These are phyloP conservation scores for Borealophlyctis nickersoniae DNA, from an alignment of 192 early-diverging fungal genomes.

Conservation along the genomic window DNA sequence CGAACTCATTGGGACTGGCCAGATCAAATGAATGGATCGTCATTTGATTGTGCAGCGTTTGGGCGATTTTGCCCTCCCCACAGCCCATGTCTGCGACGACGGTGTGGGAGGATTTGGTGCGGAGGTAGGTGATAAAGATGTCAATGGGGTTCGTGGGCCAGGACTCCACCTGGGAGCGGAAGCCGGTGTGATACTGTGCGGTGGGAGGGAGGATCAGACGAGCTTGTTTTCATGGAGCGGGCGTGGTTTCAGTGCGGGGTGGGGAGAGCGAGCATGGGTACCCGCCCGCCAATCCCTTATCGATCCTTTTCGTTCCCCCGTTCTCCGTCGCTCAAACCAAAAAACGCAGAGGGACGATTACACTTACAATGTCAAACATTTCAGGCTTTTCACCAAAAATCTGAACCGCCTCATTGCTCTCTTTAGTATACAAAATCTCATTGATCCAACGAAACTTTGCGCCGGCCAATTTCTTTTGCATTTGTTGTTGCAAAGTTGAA, in stretches of 20 bases:
- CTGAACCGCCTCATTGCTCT: slow-evolving; percentile 66
- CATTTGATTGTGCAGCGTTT: slow-evolving; percentile 52
- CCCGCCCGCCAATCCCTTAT: not conserved
- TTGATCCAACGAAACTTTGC: slow-evolving; percentile 77
- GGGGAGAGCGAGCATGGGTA: not conserved
- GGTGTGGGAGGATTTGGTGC: slow-evolving; percentile 42
- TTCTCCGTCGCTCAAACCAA: not conserved
- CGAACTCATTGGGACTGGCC: slow-evolving; percentile 69
- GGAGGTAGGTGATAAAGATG: slow-evolving; percentile 69
- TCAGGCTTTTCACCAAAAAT: slow-evolving; percentile 81
- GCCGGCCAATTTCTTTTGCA: slow-evolving; percentile 67
- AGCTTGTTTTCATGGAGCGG: too few species aligned
- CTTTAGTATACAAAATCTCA: slow-evolving; percentile 90
- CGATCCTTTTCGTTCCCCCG: not conserved
- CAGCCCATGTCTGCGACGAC: slow-evolving; percentile 93
- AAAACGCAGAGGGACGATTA: not conserved
- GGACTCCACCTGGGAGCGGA: slow-evolving; percentile 80
- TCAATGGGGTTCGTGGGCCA: slow-evolving; percentile 97
- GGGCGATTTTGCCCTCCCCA: slow-evolving; percentile 88
- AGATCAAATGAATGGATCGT: slow-evolving; percentile 77
- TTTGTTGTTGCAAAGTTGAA: slow-evolving; percentile 52
- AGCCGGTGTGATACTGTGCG: slow-evolving; percentile 84
- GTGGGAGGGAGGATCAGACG: too few species aligned
- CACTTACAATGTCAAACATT: slow-evolving; percentile 77
- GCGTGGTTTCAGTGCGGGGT: too few species aligned